Evolutionary conservation across 306 rosid species (phyloP), one percentile per base, ranked within the genome.

Genomic region (Elaeagnus macrophylla): DNA sequence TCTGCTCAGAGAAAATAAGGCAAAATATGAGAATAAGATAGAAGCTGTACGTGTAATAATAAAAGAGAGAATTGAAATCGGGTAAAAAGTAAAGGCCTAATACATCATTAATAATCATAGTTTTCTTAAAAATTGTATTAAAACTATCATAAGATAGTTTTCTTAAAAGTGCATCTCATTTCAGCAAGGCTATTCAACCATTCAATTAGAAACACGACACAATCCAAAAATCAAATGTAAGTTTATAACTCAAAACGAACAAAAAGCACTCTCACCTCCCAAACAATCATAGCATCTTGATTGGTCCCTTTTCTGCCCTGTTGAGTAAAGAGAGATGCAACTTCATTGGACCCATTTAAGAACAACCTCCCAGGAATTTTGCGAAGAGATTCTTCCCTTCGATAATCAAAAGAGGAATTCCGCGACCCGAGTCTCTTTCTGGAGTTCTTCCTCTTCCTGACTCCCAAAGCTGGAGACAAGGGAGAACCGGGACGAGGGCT

Each of bases 241-340:
- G 14, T n/a, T n/a, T n/a, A n/a, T 43, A 14, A 48, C 12, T 11
- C 5, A 55, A 41, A 10, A 4, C 7, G 41, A 38, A 7, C 48
- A 42, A 45, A 20, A 67, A 41, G 57, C 72, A 65, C 77, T 66
- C 60, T 66, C 60, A 91, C 99, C 99, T 93, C 96, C 99, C 99
- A 93, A 69, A 93, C 90, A 67, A 93, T n/a, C 99, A 93, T 93
- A 67, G 99, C 99, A 62, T 93, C 99, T 66, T 93, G 99, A 64
- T 93, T 93, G 61, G 99, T 75, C 13, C 99, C 99, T 68, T 93
- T 93, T 72, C 81, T 93, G 56, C 99, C 99, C 66, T 93, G 99
- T 57, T 87, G 96, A 18, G 99, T 87, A 52, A 80, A 93, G 74
- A 93, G 48, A 64, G 99, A 82, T 1, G 96, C 85, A 51, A 69